Conservation (phyloP, 1,139 yeast genomes). For the Pichia sp. region DNA sequence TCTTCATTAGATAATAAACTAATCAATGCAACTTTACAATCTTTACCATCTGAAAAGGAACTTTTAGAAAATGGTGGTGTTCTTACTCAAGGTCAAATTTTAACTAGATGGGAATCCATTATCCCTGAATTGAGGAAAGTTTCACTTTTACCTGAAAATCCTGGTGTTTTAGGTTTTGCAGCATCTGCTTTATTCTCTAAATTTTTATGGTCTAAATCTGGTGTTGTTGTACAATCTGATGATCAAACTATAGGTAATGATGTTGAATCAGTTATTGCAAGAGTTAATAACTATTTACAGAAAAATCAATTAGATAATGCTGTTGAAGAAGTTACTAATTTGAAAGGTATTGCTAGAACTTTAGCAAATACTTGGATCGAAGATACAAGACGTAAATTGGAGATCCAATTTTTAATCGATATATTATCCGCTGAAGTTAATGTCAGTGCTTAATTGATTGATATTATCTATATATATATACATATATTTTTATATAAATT, state of each 20-base stretch:
- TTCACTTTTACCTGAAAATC: constrained; percentile 74
- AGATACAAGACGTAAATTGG: constrained; percentile 84
- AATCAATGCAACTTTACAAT: constrained; percentile 26
- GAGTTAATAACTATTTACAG: constrained; percentile 70
- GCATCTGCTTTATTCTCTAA: constrained; percentile 72
- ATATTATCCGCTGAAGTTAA: constrained; percentile 50
- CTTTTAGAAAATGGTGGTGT: constrained; percentile 36
- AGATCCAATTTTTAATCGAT: constrained; percentile 71
- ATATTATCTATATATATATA: too few relatives aligned
- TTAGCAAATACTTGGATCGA: constrained; percentile 87
- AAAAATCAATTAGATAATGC: constrained; percentile 81
- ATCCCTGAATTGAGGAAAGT: constrained; percentile 86
- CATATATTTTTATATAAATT: too few relatives aligned
- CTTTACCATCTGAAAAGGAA: constrained; percentile 37
- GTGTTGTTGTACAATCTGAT: constrained; percentile 39
- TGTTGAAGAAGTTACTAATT: constrained; percentile 81
- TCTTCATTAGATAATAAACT: constrained; percentile 25
- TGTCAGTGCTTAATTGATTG: constrained; percentile 18
- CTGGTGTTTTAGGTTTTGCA: constrained; percentile 89
- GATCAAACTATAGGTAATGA: constrained; percentile 60
- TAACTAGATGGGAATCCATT: constrained; percentile 64
- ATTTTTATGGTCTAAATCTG: constrained; percentile 58
- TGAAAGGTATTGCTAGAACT: constrained; percentile 91
- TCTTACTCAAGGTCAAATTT: constrained; percentile 56
- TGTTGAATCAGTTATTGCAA: constrained; percentile 79